These are phyloP conservation scores for Sarocladiaceae sp. DNA, from an alignment of 2,329 filamentous ascomycete genomes.

Conservation along the genomic window DNA sequence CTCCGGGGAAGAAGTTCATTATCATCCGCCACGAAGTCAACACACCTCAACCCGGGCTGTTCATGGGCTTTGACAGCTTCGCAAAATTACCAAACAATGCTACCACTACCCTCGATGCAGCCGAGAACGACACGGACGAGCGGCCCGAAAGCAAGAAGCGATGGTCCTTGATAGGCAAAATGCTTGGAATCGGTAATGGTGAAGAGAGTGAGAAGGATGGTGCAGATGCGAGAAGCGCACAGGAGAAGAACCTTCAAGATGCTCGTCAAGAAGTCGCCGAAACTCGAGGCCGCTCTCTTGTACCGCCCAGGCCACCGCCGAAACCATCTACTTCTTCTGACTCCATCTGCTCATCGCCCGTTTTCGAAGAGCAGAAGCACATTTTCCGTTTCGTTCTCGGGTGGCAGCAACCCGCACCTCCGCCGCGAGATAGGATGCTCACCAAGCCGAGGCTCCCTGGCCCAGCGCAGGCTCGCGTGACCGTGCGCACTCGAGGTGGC, in stretches of 20 bases:
- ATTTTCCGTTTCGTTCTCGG: slow-evolving; percentile 71
- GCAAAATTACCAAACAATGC: slow-evolving; percentile 16
- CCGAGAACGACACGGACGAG: slow-evolving; percentile 8
- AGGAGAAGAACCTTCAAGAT: slow-evolving; percentile 42
- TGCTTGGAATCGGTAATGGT: slow-evolving; percentile 39
- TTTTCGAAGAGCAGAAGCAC: slow-evolving; percentile 51
- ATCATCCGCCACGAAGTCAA: slow-evolving; percentile 75
- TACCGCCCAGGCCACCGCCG: slow-evolving; percentile 15
- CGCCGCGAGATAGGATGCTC: slow-evolving; percentile 56
- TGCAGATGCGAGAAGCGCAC: slow-evolving; percentile 18
- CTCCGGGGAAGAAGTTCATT: slow-evolving; percentile 77
- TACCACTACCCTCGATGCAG: slow-evolving; percentile 2
- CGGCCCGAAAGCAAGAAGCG: slow-evolving; percentile 47
- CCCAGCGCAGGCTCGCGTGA: slow-evolving; percentile 61
- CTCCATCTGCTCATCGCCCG: slow-evolving; percentile 48
- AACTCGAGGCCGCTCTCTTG: slow-evolving; percentile 27
- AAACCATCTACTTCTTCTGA: slow-evolving; percentile 32
- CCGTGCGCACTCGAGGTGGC: slow-evolving; percentile 30
- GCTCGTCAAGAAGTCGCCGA: slow-evolving; percentile 44
- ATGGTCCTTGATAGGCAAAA: slow-evolving; percentile 59
- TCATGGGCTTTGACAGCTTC: slow-evolving; percentile 44
- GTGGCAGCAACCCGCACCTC: slow-evolving; percentile 50
- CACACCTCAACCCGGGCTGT: slow-evolving; percentile 39
- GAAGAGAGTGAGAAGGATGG: slow-evolving; percentile 1
- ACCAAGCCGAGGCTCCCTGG: slow-evolving; percentile 62